Evolutionary conservation across 1,284 basidiomycete species (phyloP).

Genomic region (Sporisorium iseilematis-ciliati): DNA sequence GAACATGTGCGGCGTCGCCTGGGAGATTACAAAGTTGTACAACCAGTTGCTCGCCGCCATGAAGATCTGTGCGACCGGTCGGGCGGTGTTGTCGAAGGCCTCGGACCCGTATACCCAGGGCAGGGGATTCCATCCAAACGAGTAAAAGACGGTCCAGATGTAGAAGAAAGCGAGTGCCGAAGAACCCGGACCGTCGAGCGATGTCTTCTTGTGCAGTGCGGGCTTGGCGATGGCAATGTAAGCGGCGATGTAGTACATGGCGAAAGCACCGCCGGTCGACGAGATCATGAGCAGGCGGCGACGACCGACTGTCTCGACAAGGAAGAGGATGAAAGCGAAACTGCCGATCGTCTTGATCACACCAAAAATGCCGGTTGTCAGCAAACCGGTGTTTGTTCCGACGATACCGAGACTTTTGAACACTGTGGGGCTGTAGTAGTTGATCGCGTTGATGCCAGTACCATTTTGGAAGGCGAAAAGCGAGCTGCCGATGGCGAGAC

Average conservation of each 20-base stretch:
- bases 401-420: slow-evolving; percentile 73
- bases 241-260: slow-evolving; percentile 55
- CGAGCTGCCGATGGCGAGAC: slow-evolving; percentile 19
- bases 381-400: slow-evolving; percentile 70
- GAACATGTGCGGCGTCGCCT: slow-evolving; percentile 60
- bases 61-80: slow-evolving; percentile 83
- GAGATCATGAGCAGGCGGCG: slow-evolving; percentile 71
- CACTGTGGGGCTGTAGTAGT: slow-evolving; percentile 72
- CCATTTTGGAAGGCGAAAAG: slow-evolving; percentile 35
- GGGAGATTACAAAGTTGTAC: slow-evolving; percentile 77
- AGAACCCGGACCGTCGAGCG: slow-evolving; percentile 24
- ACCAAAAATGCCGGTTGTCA: slow-evolving; percentile 86
- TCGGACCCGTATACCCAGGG: slow-evolving; percentile 72
- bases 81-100: slow-evolving; percentile 84
- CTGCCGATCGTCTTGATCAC: slow-evolving; percentile 81
- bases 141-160: slow-evolving; percentile 58
- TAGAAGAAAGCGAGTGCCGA: slow-evolving; percentile 57
- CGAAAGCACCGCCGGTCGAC: slow-evolving; percentile 35
- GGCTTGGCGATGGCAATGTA: slow-evolving; percentile 58
- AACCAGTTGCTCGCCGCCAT: slow-evolving; percentile 85
- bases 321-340: slow-evolving; percentile 74
- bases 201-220: slow-evolving; percentile 5
- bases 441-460: slow-evolving; percentile 64
- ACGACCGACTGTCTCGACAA: slow-evolving; percentile 78
- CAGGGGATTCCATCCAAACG: slow-evolving; percentile 60